These are phyloP conservation scores for Saccharomycopsis guyanensis DNA, from an alignment of 805 yeast genomes.

Conservation along the genomic window DNA sequence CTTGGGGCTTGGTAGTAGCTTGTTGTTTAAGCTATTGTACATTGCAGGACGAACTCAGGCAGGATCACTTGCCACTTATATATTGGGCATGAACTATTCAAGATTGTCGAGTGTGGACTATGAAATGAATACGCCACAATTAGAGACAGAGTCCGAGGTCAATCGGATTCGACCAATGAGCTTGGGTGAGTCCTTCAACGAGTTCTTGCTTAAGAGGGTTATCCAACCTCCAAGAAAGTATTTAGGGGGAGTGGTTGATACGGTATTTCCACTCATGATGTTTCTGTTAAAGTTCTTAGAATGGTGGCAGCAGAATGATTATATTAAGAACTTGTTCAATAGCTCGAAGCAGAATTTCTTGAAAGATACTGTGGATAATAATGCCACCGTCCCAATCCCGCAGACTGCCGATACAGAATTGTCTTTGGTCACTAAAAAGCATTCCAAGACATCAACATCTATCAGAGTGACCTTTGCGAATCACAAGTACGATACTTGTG, in stretches of 20 bases:
- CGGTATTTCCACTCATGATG: slow-evolving; percentile 18
- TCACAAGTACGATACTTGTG: slow-evolving; percentile 37
- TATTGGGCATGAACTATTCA: slow-evolving; percentile 59
- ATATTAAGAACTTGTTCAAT: slow-evolving; percentile 5
- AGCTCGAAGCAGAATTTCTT: slow-evolving; percentile 11
- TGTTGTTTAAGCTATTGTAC: slow-evolving; percentile 55
- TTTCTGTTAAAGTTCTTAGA: slow-evolving; percentile 20
- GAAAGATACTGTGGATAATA: slow-evolving; percentile 11
- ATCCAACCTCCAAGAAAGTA: slow-evolving; percentile 9
- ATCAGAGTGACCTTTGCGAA: background rate
- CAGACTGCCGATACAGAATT: background rate
- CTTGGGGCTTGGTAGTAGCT: slow-evolving; percentile 37
- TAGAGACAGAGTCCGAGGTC: background rate
- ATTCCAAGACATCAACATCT: background rate
- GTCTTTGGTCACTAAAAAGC: background rate
- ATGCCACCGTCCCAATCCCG: slow-evolving; percentile 12
- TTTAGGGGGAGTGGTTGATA: slow-evolving; percentile 10
- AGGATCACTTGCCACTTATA: slow-evolving; percentile 51
- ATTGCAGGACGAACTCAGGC: slow-evolving; percentile 60
- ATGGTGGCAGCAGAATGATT: slow-evolving; percentile 22
- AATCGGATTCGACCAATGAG: slow-evolving; percentile 16
- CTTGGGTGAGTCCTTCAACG: slow-evolving; percentile 18
- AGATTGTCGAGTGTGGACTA: slow-evolving; percentile 50
- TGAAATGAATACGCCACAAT: slow-evolving; percentile 23
- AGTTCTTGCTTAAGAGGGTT: slow-evolving; percentile 17